These are phyloP conservation scores for Phytophthora litchii DNA, from an alignment of 352 stramenopile genomes.

Conservation along the genomic window DNA sequence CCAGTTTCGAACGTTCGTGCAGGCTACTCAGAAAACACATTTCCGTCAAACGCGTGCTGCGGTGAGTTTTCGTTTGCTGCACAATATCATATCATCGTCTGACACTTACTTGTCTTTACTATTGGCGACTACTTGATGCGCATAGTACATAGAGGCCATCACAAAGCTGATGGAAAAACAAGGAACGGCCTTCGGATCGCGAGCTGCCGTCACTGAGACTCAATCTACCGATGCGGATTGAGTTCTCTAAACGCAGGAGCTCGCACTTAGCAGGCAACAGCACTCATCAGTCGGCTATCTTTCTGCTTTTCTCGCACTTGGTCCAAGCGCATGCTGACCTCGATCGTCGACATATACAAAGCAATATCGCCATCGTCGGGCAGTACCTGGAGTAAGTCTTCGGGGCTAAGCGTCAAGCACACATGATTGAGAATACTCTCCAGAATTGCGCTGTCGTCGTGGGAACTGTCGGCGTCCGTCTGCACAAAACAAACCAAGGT, in stretches of 20 bases:
- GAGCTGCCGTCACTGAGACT: constrained; percentile 27
- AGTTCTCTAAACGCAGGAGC: constrained; percentile 4
- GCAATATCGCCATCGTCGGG: constrained; percentile 78
- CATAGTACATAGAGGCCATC: constrained; percentile 74
- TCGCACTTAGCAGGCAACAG: constrained; percentile 18
- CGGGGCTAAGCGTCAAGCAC: constrained; percentile 70
- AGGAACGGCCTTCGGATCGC: constrained; percentile 35
- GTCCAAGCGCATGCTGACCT: constrained; percentile 63
- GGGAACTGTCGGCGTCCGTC: constrained; percentile 3
- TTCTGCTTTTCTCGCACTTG: constrained; percentile 42
- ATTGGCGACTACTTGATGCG: background rate
- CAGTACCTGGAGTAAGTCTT: constrained; percentile 79
- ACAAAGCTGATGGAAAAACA: constrained; percentile 66
- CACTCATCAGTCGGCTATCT: constrained; percentile 22
- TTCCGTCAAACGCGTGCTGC: constrained; percentile 55
- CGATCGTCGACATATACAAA: constrained; percentile 78
- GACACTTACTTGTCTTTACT: too few species aligned
- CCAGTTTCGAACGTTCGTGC: constrained; percentile 65
- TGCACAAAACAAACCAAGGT: constrained; percentile 11
- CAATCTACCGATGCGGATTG: constrained; percentile 23
- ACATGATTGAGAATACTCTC: constrained; percentile 73
- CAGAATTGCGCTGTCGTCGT: constrained; percentile 53
- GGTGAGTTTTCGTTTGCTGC: constrained; percentile 28
- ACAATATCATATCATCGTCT: too few species aligned
- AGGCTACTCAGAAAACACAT: constrained; percentile 44